phyloP scores from a whole-genome alignment of 768 basidiomycete species.

The Leccinum rimulosum region DNA sequence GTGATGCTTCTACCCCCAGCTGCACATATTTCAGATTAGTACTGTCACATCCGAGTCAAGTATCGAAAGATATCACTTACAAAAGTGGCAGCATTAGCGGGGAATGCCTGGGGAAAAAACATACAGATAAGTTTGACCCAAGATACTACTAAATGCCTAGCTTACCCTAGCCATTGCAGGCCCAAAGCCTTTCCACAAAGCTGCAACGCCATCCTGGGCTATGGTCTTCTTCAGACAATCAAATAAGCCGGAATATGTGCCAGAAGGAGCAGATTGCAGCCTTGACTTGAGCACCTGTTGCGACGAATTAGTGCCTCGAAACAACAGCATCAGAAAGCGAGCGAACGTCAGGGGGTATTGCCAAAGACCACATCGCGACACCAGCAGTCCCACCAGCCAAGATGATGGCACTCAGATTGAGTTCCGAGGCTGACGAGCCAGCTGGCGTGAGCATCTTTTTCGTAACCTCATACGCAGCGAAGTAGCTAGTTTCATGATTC shows the following conservation, averaged over 20 bases:
- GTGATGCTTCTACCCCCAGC: slow-evolving; percentile 91
- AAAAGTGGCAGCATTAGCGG: slow-evolving; percentile 94
- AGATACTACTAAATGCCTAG: slow-evolving; percentile 5
- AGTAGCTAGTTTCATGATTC: slow-evolving; percentile 61
- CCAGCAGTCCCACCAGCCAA: slow-evolving; percentile 93
- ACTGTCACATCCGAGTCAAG: background rate
- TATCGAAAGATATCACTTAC: slow-evolving; percentile 44
- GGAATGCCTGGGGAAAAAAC: slow-evolving; percentile 72
- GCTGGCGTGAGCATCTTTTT: slow-evolving; percentile 84
- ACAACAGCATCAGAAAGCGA: background rate
- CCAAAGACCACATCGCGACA: slow-evolving; percentile 97
- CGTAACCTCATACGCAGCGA: slow-evolving; percentile 93
- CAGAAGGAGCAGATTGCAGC: slow-evolving; percentile 93
- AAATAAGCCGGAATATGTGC: slow-evolving; percentile 92
- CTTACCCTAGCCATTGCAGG: slow-evolving; percentile 92
- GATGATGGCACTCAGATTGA: slow-evolving; percentile 85
- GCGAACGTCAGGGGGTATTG: slow-evolving; percentile 94
- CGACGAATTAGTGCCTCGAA: slow-evolving; percentile 6
- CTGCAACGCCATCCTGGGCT: slow-evolving; percentile 78
- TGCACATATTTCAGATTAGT: slow-evolving; percentile 28
- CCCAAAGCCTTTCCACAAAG: slow-evolving; percentile 96
- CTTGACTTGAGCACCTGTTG: slow-evolving; percentile 90
- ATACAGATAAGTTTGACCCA: slow-evolving; percentile 2
- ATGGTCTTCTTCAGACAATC: slow-evolving; percentile 94
- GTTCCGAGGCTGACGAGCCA: slow-evolving; percentile 72